Evolutionary conservation across 2,329 filamentous ascomycete genomes (phyloP).

Genomic region (Diaporthe ampelina): DNA sequence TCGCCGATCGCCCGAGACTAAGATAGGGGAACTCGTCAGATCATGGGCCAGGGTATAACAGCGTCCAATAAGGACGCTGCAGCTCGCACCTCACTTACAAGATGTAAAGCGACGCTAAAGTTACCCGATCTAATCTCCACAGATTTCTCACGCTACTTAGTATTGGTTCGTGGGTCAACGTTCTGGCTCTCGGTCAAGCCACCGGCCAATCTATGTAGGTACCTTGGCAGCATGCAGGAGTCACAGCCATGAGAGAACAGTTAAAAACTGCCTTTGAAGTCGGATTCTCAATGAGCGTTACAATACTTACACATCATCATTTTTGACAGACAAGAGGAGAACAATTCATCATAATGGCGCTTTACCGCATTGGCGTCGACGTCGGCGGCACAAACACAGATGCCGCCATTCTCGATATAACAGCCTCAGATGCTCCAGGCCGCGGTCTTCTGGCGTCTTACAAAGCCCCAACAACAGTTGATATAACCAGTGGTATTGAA

Average conservation of each 20-base stretch:
- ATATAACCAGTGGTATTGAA: background rate
- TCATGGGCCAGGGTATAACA: background rate
- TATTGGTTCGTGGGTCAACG: too few relatives aligned
- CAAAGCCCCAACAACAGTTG: background rate
- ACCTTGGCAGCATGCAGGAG: too few relatives aligned
- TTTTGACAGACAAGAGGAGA: background rate
- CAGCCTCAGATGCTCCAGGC: constrained; percentile 50
- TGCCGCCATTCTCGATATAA: constrained; percentile 59
- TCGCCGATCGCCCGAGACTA: background rate
- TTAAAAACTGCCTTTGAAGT: background rate
- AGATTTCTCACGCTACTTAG: background rate
- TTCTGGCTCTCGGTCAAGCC: background rate
- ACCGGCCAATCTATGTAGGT: background rate
- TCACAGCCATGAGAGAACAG: background rate
- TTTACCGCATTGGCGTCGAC: constrained; percentile 60
- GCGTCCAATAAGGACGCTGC: background rate
- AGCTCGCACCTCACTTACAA: background rate
- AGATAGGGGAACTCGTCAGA: background rate
- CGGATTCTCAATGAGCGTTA: background rate
- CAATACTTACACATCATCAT: background rate
- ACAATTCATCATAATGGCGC: background rate
- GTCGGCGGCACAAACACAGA: constrained; percentile 60
- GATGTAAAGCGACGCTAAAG: background rate
- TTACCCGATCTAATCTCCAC: background rate
- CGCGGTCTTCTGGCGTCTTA: constrained; percentile 52